These are phyloP conservation scores for Podospora pseudocomata DNA, from an alignment of 495 filamentous ascomycete genomes.

Conservation along the genomic window DNA sequence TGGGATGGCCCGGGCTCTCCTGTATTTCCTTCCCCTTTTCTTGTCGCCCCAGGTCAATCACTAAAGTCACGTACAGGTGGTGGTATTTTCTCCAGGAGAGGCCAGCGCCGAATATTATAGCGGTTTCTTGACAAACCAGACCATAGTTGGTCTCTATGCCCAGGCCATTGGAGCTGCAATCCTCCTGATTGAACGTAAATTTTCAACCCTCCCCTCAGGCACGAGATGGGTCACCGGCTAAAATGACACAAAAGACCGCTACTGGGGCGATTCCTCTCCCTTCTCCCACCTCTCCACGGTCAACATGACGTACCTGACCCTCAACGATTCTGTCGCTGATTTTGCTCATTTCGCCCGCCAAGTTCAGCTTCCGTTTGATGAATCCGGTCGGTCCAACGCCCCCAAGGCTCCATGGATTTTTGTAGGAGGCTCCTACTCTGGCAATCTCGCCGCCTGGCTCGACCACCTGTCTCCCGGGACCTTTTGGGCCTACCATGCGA, in stretches of 20 bases:
- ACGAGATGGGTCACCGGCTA: constrained; percentile 30
- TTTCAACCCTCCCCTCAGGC: constrained; percentile 24
- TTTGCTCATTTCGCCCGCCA: constrained; percentile 58
- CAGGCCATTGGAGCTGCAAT: constrained; percentile 51
- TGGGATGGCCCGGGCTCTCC: constrained; percentile 56
- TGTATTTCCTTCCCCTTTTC: constrained; percentile 27
- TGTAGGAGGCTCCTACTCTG: constrained; percentile 59
- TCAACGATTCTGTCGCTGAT: constrained; percentile 57
- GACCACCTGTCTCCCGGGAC: constrained; percentile 55
- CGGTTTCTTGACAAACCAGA: constrained; percentile 48
- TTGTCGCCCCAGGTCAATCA: background rate
- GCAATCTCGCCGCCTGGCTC: constrained; percentile 60
- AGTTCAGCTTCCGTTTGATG: constrained; percentile 56
- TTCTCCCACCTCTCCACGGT: constrained; percentile 50
- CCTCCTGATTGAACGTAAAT: constrained; percentile 53
- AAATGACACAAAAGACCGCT: constrained; percentile 47
- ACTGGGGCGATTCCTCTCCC: constrained; percentile 58
- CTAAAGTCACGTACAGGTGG: constrained; percentile 24
- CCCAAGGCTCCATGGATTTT: constrained; percentile 61
- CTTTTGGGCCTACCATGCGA: constrained; percentile 65
- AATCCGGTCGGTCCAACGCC: constrained; percentile 47
- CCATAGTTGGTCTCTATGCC: constrained; percentile 48
- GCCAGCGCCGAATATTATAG: constrained; percentile 43
- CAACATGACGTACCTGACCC: constrained; percentile 56
- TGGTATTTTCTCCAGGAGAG: constrained; percentile 58